Base-by-base conservation (phyloP, 2,329 filamentous ascomycete species). In the Sporothrix pseudoabietina region DNA sequence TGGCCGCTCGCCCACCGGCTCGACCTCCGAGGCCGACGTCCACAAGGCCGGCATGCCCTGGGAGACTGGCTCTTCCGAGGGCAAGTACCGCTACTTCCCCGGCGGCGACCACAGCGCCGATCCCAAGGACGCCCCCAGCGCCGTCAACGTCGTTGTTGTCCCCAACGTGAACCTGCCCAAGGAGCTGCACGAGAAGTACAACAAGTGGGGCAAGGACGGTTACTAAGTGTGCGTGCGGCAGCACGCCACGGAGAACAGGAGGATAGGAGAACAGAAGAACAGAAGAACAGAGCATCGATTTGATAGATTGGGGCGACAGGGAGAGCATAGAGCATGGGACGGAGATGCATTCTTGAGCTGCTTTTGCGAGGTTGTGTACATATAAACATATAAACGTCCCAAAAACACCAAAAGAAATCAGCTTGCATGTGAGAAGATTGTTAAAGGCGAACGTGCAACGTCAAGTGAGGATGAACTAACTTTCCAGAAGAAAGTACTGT, bases 131-230 rank as follows among this genome's bases (percentile, higher is more conserved):
- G 96, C 96, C 75, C 96, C 96, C 77, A 97, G 93, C 83, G 96
- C 96, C 76, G 85, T 99, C 84, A 97, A 99, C 88, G 92, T 92
- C 77, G 94, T 98, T 78, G 91, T 99, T 81, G 87, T 99, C 72
- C 96, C 96, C 80, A 92, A 97, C 81, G 94, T 99, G 81, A 96
- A 91, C 80, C 87, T 98, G 78, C 94, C 96, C 81, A 94, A 92
- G 93, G 88, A 91, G 80, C 89, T 98, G 77, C 96, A 99, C 86
- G 96, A 99, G 79, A 92, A 92, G 86, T 98, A 92, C 90, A 99
- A 99, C 92, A 99, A 99, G 88, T 98, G 93, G 90, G 96, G 96
- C 84, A 98, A 98, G 90, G 96, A 98, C 78, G 94, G 94, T 78
- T 98, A 92, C 85, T 93, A 86, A 81, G 80, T 16, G 44, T 16